A percentile compares a stretch with the other conserved stretches of the same genome.
Conservation (phyloP, 2,329 filamentous ascomycete genomes). For the Didymella segeticola region DNA sequence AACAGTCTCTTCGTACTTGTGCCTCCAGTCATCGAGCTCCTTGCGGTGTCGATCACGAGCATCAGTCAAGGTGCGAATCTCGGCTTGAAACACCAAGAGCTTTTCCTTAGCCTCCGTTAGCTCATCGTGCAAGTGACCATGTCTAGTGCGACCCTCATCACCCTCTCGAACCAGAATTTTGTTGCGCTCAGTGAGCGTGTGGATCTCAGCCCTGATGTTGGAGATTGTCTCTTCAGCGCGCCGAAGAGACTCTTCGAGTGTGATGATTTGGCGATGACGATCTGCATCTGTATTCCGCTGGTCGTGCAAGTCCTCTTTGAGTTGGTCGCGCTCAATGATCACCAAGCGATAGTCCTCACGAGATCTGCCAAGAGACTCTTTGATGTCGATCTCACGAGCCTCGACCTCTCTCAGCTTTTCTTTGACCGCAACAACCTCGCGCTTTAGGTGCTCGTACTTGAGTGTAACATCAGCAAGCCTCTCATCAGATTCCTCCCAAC, state of each 20-base stretch:
- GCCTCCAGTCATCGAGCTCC: slow-evolving; percentile 30
- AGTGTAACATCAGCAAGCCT: slow-evolving; percentile 27
- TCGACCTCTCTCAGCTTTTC: slow-evolving; percentile 31
- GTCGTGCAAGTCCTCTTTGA: slow-evolving; percentile 32
- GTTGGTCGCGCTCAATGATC: slow-evolving; percentile 32
- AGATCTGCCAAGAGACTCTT: slow-evolving; percentile 22
- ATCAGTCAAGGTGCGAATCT: slow-evolving; percentile 29
- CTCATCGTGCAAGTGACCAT: slow-evolving; percentile 23
- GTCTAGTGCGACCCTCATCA: slow-evolving; percentile 26
- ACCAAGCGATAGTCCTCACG: slow-evolving; percentile 31
- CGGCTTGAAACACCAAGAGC: slow-evolving; percentile 26
- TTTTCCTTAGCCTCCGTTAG: slow-evolving; percentile 23
- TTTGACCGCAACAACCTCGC: slow-evolving; percentile 32
- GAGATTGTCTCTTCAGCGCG: slow-evolving; percentile 24
- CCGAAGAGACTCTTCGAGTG: slow-evolving; percentile 31
- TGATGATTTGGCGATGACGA: slow-evolving; percentile 23
- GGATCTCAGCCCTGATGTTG: slow-evolving; percentile 23
- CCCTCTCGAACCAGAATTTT: slow-evolving; percentile 24
- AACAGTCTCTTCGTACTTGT: slow-evolving; percentile 33
- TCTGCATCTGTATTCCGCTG: slow-evolving; percentile 26
- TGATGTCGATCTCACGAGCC: slow-evolving; percentile 27
- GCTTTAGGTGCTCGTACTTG: slow-evolving; percentile 34
- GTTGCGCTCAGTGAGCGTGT: slow-evolving; percentile 29
- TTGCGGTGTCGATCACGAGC: slow-evolving; percentile 27
- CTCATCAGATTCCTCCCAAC: slow-evolving; percentile 32